Evolutionary conservation across 2,329 filamentous ascomycete genomes (phyloP).

Genomic region (Cryphonectria nitschkei): DNA sequence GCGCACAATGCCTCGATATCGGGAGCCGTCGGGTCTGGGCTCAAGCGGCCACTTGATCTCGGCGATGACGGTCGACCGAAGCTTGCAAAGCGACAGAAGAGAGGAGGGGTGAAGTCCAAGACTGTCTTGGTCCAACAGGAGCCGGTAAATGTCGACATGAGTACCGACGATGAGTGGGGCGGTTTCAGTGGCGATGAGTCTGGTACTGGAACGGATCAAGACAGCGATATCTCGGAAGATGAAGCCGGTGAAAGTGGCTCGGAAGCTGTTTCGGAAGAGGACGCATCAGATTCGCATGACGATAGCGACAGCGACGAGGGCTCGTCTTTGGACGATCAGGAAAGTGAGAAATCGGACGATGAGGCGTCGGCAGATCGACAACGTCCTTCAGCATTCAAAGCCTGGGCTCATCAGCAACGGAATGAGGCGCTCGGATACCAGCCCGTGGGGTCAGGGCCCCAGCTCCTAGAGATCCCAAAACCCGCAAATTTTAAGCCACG

Average conservation of each 20-base stretch:
- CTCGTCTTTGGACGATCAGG: slow-evolving; percentile 35
- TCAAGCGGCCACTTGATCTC: slow-evolving; percentile 84
- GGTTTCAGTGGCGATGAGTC: slow-evolving; percentile 56
- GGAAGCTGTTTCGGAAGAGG: slow-evolving; percentile 29
- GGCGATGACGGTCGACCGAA: slow-evolving; percentile 80
- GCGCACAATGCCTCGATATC: neutral
- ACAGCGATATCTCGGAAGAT: slow-evolving; percentile 29
- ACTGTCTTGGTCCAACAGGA: slow-evolving; percentile 49
- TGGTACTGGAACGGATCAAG: slow-evolving; percentile 36
- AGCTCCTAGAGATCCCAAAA: slow-evolving; percentile 56
- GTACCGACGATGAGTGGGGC: slow-evolving; percentile 55
- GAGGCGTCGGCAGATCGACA: slow-evolving; percentile 39
- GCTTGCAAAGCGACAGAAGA: slow-evolving; percentile 79
- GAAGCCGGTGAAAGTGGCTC: neutral
- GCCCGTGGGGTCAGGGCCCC: slow-evolving; percentile 48
- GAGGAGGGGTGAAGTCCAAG: slow-evolving; percentile 63
- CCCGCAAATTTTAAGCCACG: slow-evolving; percentile 68
- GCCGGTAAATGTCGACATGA: slow-evolving; percentile 39
- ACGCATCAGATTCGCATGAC: slow-evolving; percentile 35
- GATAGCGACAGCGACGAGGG: slow-evolving; percentile 32
- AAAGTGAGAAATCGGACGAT: slow-evolving; percentile 33
- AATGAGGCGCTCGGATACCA: slow-evolving; percentile 78
- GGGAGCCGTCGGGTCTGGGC: slow-evolving; percentile 66
- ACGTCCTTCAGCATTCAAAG: slow-evolving; percentile 77
- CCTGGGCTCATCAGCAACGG: slow-evolving; percentile 85